Evolutionary conservation across 1,139 yeast species (phyloP).

Genomic region (Candida tetrigidarum): DNA sequence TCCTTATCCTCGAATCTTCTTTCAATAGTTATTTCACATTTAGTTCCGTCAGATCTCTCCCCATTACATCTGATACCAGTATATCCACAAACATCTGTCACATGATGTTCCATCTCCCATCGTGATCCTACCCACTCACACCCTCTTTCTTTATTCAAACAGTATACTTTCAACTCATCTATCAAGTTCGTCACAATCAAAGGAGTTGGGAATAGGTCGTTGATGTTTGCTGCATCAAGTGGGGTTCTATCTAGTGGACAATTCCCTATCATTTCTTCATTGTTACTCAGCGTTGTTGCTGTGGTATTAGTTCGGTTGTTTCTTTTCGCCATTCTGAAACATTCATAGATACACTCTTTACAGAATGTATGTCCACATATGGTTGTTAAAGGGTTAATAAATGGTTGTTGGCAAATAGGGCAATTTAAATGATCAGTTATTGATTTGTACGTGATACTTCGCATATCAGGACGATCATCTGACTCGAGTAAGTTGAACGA

Average conservation of each 20-base stretch:
- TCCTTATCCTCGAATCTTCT: slow-evolving; percentile 16
- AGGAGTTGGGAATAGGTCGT: slow-evolving; percentile 65
- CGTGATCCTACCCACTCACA: slow-evolving; percentile 62
- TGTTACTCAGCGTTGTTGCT: slow-evolving; percentile 1
- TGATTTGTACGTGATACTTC: slow-evolving; percentile 38
- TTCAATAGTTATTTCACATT: slow-evolving; percentile 17
- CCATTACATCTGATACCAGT: slow-evolving; percentile 55
- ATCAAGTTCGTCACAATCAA: slow-evolving; percentile 61
- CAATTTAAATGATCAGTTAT: slow-evolving; percentile 58
- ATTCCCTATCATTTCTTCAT: slow-evolving; percentile 26
- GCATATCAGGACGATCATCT: slow-evolving; percentile 33
- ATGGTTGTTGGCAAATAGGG: slow-evolving; percentile 63
- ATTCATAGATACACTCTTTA: slow-evolving; percentile 52
- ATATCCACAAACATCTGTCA: slow-evolving; percentile 50
- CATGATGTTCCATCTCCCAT: slow-evolving; percentile 63
- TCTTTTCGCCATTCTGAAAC: slow-evolving; percentile 38
- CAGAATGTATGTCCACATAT: slow-evolving; percentile 66
- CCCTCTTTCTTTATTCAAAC: slow-evolving; percentile 58
- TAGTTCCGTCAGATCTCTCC: slow-evolving; percentile 17
- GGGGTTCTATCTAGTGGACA: slow-evolving; percentile 72
- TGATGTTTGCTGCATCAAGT: slow-evolving; percentile 36
- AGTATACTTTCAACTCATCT: slow-evolving; percentile 61
- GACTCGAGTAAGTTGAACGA: slow-evolving; percentile 24
- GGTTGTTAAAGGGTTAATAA: slow-evolving; percentile 57
- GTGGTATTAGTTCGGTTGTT: slow-evolving; percentile 9